phyloP scores from a whole-genome alignment of 306 rosid genomes.

The Cucurbita moschata region DNA sequence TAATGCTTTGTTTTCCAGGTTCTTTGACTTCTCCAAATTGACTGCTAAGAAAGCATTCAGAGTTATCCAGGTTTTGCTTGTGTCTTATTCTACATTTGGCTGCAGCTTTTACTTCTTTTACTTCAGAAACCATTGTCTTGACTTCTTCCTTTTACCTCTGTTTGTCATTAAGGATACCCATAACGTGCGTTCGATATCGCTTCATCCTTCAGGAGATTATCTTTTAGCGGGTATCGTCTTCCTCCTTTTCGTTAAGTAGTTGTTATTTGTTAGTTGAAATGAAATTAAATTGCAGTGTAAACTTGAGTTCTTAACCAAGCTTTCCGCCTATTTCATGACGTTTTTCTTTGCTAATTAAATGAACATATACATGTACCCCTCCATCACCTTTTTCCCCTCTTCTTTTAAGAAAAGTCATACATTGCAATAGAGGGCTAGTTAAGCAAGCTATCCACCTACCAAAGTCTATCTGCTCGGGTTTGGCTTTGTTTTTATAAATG shows the following conservation, averaged over 20 bases:
- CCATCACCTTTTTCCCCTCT: not conserved
- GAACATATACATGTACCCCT: not conserved
- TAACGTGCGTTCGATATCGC: slow-evolving; percentile 78
- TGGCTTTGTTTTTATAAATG: not conserved
- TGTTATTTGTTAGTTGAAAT: not conserved
- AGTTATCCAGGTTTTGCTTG: slow-evolving; percentile 66
- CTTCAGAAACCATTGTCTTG: not conserved
- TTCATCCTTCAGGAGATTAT: slow-evolving; percentile 93
- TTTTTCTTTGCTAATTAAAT: not conserved
- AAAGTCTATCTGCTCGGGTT: not conserved
- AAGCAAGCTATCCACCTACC: not conserved
- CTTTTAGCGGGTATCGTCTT: slow-evolving; percentile 56
- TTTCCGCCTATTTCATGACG: not conserved
- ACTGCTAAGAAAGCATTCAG: slow-evolving; percentile 82
- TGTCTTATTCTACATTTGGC: slow-evolving; percentile 11
- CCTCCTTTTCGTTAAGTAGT: not conserved
- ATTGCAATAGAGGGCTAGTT: not conserved
- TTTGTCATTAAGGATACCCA: slow-evolving; percentile 62
- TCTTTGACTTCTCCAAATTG: slow-evolving; percentile 72
- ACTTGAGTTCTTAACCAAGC: not conserved
- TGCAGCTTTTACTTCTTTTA: slow-evolving; percentile 3
- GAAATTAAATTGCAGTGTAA: not conserved
- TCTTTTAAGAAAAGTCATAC: not conserved
- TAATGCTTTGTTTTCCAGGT: slow-evolving; percentile 27
- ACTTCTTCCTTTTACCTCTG: not conserved